Conservation (phyloP, 2,329 filamentous ascomycete genomes). For the Aspergillus carbonarius region DNA sequence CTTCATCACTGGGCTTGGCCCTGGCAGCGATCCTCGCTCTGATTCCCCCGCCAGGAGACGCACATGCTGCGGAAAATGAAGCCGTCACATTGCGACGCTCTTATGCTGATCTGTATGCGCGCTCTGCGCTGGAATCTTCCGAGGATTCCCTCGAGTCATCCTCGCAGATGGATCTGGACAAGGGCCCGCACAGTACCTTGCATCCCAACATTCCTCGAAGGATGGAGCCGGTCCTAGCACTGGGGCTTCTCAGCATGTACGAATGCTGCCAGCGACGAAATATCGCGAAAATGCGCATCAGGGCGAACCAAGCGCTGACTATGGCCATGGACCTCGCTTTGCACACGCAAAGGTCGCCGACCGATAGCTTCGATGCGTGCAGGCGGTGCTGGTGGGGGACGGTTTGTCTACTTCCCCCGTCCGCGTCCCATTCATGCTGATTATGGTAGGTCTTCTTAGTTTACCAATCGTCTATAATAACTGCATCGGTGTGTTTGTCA, state of each 20-base stretch:
- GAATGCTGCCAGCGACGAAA: conserved; percentile 27
- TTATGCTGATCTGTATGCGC: conserved; percentile 19
- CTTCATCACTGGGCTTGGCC: conserved; percentile 21
- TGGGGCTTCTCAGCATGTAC: conserved; percentile 22
- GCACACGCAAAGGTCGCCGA: conserved; percentile 9
- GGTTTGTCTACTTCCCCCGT: conserved; percentile 14
- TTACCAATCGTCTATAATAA: conserved; percentile 18
- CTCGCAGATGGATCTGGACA: neutral
- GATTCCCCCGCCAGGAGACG: conserved; percentile 17
- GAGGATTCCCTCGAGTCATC: neutral
- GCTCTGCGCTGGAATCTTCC: neutral
- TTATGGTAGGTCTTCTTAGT: conserved; percentile 15
- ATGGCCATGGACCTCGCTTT: conserved; percentile 27
- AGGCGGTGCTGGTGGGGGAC: conserved; percentile 27
- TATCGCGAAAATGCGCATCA: conserved; percentile 21
- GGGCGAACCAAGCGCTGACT: conserved; percentile 26
- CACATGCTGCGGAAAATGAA: neutral
- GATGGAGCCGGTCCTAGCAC: conserved; percentile 21
- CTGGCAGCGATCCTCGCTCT: conserved; percentile 22
- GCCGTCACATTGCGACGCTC: conserved; percentile 14
- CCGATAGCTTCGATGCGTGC: conserved; percentile 18
- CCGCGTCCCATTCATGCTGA: neutral
- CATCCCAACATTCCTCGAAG: conserved; percentile 17
- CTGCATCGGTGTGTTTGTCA: conserved; percentile 12
- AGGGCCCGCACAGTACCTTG: neutral